These are phyloP conservation scores for Beauveria medogensis DNA, from an alignment of 2,329 filamentous ascomycete genomes.

Conservation along the genomic window DNA sequence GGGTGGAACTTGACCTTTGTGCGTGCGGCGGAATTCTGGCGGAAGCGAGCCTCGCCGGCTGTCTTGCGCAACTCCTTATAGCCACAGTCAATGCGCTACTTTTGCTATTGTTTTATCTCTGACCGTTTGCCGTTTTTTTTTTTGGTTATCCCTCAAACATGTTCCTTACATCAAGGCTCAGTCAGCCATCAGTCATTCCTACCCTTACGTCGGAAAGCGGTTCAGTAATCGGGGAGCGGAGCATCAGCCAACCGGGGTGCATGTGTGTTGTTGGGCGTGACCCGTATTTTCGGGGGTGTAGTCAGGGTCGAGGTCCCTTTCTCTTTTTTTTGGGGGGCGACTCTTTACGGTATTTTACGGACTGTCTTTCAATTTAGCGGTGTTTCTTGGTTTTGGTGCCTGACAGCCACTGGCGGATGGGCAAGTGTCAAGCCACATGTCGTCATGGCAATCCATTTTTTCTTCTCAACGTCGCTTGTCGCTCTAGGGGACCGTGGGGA, in stretches of 20 bases:
- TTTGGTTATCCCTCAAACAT: neutral
- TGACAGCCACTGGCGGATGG: neutral
- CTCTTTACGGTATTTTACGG: neutral
- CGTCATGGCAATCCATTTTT: conserved; percentile 4
- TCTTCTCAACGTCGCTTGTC: neutral
- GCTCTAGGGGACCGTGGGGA: neutral
- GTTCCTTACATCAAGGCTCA: neutral
- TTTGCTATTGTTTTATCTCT: neutral
- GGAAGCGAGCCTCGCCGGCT: neutral
- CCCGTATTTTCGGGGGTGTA: neutral
- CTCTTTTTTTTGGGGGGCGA: neutral
- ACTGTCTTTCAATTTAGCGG: neutral
- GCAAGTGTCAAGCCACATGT: conserved; percentile 4
- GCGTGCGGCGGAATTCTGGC: neutral
- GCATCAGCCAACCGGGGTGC: neutral
- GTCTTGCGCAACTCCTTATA: neutral
- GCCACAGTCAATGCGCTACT: neutral
- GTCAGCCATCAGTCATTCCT: neutral
- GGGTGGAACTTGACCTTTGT: neutral
- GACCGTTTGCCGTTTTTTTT: neutral
- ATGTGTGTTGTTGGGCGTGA: neutral
- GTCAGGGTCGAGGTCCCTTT: neutral
- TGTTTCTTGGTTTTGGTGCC: neutral
- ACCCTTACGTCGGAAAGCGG: neutral
- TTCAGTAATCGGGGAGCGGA: neutral